phyloP scores from a whole-genome alignment of 768 basidiomycete species.

The Butyriboletus loyo region DNA sequence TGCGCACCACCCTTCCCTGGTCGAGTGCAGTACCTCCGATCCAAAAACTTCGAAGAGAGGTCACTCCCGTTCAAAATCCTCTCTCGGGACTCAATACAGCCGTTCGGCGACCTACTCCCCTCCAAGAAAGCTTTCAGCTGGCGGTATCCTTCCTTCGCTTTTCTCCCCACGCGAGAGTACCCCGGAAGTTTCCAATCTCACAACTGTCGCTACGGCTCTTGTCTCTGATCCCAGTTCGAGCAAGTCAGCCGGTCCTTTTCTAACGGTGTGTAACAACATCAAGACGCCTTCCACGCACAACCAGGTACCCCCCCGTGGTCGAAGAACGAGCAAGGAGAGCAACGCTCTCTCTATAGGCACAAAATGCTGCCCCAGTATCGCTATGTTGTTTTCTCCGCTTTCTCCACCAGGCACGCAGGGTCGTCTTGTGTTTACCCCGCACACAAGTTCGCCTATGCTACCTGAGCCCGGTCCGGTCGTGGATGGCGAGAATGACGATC shows the following conservation, averaged over 20 bases:
- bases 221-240: neutral
- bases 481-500: neutral
- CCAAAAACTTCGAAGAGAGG: slow-evolving; percentile 1
- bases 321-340: slow-evolving; percentile 15
- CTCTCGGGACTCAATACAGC: neutral
- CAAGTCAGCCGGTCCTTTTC: neutral
- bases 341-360: neutral
- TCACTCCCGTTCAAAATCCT: slow-evolving; percentile 20
- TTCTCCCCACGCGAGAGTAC: slow-evolving; percentile 12
- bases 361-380: slow-evolving; percentile 10
- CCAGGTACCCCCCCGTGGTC: slow-evolving; percentile 14
- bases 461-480: neutral
- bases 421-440: slow-evolving; percentile 2
- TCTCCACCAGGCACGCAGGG: slow-evolving; percentile 10
- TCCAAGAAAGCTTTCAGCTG: slow-evolving; percentile 17
- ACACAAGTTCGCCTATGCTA: slow-evolving; percentile 2
- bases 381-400: slow-evolving; percentile 28
- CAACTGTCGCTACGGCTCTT: slow-evolving; percentile 10
- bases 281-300: neutral
- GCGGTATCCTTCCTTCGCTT: slow-evolving; percentile 12
- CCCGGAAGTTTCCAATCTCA: slow-evolving; percentile 8
- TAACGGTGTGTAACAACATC: neutral
- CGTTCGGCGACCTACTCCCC: neutral
- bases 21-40: neutral
- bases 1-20: neutral